Evolutionary conservation across 1,284 basidiomycete genomes (phyloP).

Genomic region (Anthracocystis setariae): DNA sequence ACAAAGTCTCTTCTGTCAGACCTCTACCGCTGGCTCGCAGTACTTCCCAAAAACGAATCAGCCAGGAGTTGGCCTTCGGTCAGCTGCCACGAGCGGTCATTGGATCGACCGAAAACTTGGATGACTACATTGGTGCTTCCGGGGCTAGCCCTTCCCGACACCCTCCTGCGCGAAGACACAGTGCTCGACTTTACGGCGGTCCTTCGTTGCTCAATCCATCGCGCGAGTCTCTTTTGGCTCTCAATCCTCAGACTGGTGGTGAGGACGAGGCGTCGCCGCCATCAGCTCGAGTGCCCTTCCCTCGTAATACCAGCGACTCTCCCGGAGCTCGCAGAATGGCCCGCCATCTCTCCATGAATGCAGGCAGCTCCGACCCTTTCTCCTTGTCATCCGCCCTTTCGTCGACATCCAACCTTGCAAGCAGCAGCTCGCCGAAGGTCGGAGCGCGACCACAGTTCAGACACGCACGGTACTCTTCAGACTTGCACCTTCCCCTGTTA

Average conservation of each 20-base stretch:
- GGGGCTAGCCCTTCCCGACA: constrained; percentile 43
- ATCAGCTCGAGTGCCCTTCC: constrained; percentile 51
- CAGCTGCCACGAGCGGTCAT: constrained; percentile 41
- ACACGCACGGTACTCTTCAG: constrained; percentile 61
- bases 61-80: constrained; percentile 54
- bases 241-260: constrained; percentile 11
- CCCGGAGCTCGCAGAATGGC: constrained; percentile 46
- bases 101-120: constrained; percentile 46
- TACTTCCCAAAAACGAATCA: constrained; percentile 57
- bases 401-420: constrained; percentile 16
- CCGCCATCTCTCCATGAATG: constrained; percentile 53
- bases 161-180: constrained; percentile 52
- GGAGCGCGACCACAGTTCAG: constrained; percentile 39
- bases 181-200: constrained; percentile 46
- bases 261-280: constrained; percentile 23
- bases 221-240: constrained; percentile 44
- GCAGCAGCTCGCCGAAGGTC: constrained; percentile 36
- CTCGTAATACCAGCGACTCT: constrained; percentile 46
- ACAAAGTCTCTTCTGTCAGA: constrained; percentile 14
- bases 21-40: constrained; percentile 38
- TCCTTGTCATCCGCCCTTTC: constrained; percentile 3
- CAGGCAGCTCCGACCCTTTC: constrained; percentile 22
- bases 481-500: constrained; percentile 47
- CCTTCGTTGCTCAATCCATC: constrained; percentile 57
- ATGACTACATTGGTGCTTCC: constrained; percentile 40